Conservation (phyloP, 164 flowering plant species). For the Piper betle region DNA sequence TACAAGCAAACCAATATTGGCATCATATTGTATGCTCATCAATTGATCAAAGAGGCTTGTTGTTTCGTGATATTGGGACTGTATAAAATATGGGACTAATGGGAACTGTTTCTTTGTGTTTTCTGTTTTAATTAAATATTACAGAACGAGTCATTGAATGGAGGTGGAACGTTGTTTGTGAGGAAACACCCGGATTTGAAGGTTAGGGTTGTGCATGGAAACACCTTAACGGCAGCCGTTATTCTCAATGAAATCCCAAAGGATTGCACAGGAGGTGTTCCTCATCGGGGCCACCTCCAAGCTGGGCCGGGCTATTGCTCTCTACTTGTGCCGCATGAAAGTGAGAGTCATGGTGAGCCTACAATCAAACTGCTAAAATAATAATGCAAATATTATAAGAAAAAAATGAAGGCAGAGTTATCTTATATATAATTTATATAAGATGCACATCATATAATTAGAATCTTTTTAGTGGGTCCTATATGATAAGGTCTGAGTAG, state of each 20-base stretch:
- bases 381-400: background rate
- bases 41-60: no score
- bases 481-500: no score
- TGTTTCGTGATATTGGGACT: background rate
- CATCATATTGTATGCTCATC: no score
- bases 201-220: constrained; percentile 87
- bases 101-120: background rate
- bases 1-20: no score
- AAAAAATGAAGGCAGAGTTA: background rate
- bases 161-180: constrained; percentile 81
- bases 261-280: constrained; percentile 63
- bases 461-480: no score
- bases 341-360: constrained; percentile 59
- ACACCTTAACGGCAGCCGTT: constrained; percentile 88
- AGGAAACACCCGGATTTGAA: constrained; percentile 60
- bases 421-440: background rate
- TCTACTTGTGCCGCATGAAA: constrained; percentile 54
- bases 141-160: constrained; percentile 87
- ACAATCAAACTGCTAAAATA: background rate
- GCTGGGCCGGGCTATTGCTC: constrained; percentile 94
- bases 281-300: constrained; percentile 91
- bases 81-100: background rate
- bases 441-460: no score
- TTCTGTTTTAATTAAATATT: background rate
- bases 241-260: constrained; percentile 56